Percentiles rank a stretch among this genome's conserved stretches.
phyloP scores from a whole-genome alignment of 805 yeast genomes.

The Komagataella pseudopastoris region DNA sequence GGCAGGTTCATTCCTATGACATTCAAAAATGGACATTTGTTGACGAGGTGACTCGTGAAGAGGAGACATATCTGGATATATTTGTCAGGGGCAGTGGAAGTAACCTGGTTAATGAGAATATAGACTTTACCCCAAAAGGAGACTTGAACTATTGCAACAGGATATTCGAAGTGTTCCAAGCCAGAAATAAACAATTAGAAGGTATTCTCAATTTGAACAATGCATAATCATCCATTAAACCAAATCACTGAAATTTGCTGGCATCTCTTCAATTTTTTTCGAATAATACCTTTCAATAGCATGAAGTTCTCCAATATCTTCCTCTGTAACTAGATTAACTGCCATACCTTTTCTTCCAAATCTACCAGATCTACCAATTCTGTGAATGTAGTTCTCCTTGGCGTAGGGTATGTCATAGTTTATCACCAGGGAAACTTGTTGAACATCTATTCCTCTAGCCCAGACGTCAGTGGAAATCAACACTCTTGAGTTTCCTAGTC shows the following conservation, averaged over 20 bases:
- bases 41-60: neutral
- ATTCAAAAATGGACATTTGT: conserved; percentile 3
- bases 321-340: conserved; percentile 78
- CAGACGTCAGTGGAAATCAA: conserved; percentile 88
- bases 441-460: conserved; percentile 98
- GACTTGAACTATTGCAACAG: conserved; percentile 10
- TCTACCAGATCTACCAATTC: conserved; percentile 98
- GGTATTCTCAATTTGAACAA: conserved; percentile 2
- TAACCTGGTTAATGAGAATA: conserved; percentile 7
- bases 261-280: conserved; percentile 89
- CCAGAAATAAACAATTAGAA: conserved; percentile 9
- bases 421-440: conserved; percentile 89
- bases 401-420: conserved; percentile 87
- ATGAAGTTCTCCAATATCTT: conserved; percentile 61
- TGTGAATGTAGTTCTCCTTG: conserved; percentile 89
- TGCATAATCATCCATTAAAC: neutral
- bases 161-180: conserved; percentile 10
- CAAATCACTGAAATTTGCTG: conserved; percentile 36
- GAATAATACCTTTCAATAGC: conserved; percentile 85
- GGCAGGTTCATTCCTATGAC: conserved; percentile 8
- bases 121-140: conserved; percentile 10
- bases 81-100: conserved; percentile 10
- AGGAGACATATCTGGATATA: neutral
- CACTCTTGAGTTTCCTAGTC: conserved; percentile 88
- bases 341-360: conserved; percentile 99